A percentile compares a stretch with the other conserved stretches of the same genome.
Conservation (phyloP, 768 basidiomycete genomes). For the Psilocybe cyanescens region DNA sequence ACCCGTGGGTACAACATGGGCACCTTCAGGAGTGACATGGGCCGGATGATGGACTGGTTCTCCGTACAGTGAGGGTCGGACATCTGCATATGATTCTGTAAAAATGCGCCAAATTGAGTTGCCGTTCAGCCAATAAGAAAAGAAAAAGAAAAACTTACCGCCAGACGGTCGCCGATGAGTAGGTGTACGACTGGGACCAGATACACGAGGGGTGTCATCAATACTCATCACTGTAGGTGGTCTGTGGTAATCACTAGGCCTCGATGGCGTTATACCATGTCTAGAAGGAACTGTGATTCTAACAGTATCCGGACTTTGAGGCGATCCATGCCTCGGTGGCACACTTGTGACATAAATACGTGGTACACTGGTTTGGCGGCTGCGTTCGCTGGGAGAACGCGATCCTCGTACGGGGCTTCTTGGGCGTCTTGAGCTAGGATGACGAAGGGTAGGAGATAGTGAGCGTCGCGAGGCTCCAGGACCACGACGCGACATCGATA, state of each 20-base stretch:
- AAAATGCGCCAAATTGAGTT: neutral
- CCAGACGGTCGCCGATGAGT: slow-evolving; percentile 21
- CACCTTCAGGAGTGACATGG: slow-evolving; percentile 1
- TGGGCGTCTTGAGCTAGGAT: neutral
- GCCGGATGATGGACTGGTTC: slow-evolving; percentile 9
- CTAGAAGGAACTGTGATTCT: slow-evolving; percentile 17
- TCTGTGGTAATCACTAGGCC: slow-evolving; percentile 14
- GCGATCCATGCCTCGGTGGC: slow-evolving; percentile 4
- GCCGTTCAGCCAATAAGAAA: neutral
- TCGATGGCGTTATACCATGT: neutral
- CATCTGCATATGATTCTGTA: slow-evolving; percentile 13
- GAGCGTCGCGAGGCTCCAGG: neutral
- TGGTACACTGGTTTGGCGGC: neutral
- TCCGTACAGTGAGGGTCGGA: slow-evolving; percentile 18
- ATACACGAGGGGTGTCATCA: slow-evolving; percentile 10
- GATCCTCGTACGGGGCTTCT: neutral
- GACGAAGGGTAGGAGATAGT: neutral
- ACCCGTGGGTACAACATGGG: neutral
- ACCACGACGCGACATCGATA: neutral
- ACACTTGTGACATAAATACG: slow-evolving; percentile 2
- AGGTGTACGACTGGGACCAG: slow-evolving; percentile 11
- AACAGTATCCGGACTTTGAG: slow-evolving; percentile 5
- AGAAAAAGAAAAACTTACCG: slow-evolving; percentile 13
- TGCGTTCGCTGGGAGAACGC: neutral
- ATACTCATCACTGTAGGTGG: slow-evolving; percentile 29